Conservation (phyloP, 169 alveolate species). For the Ichthyophthirius multifiliis region DNA sequence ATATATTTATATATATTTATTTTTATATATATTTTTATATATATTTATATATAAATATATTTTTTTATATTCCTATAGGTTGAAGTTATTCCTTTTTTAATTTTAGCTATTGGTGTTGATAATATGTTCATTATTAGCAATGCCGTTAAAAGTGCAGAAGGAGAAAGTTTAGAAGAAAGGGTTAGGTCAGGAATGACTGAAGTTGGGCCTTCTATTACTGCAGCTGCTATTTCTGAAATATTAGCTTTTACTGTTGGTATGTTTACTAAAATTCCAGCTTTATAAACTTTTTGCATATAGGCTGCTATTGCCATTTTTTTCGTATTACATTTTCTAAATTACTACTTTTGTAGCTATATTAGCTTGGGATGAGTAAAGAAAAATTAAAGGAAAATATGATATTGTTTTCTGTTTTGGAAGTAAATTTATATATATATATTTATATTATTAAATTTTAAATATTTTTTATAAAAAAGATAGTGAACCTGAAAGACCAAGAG, state of each 20-base stretch:
- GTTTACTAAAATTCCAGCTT: conserved; percentile 79
- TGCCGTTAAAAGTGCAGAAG: conserved; percentile 59
- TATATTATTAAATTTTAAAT: neutral
- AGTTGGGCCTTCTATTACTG: conserved; percentile 75
- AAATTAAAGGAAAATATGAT: conserved; percentile 60
- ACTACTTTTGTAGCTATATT: conserved; percentile 73
- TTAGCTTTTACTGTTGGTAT: conserved; percentile 79
- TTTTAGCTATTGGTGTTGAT: conserved; percentile 84
- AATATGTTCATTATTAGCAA: conserved; percentile 82
- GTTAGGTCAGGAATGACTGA: conserved; percentile 58
- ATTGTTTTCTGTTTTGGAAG: conserved; percentile 50
- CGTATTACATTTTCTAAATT: conserved; percentile 69
- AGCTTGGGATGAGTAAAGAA: conserved; percentile 70
- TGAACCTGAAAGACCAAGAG: conserved; percentile 44
- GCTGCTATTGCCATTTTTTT: conserved; percentile 79
- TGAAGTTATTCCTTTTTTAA: conserved; percentile 84
- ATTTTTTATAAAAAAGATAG: neutral
- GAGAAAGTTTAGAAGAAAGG: conserved; percentile 26
- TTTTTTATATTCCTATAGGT: neutral
- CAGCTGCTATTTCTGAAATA: conserved; percentile 82
- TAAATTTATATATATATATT: neutral
- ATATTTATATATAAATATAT: too few relatives aligned
- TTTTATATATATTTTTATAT: too few relatives aligned
- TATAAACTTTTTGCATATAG: conserved; percentile 72
- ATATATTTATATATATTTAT: too few relatives aligned